Evolutionary conservation across 140 eudicot species (phyloP).

Genomic region (Flaveria floridana): DNA sequence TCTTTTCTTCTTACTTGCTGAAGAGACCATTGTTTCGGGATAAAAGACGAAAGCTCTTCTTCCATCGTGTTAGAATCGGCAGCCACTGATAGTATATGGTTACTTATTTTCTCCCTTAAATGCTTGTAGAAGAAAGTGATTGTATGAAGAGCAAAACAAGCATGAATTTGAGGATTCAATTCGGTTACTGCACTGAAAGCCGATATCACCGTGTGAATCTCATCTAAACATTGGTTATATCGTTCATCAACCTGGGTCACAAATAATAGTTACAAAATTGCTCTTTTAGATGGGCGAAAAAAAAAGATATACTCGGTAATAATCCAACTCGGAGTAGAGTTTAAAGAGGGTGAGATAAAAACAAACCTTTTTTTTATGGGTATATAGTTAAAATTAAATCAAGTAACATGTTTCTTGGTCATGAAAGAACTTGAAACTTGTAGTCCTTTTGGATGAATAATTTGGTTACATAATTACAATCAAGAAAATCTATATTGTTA

Average conservation of each 20-base stretch:
- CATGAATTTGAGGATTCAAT: constrained; percentile 74
- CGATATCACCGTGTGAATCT: constrained; percentile 78
- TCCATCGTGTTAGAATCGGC: constrained; percentile 38
- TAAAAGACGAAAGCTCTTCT: constrained; percentile 51
- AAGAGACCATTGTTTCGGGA: constrained; percentile 88
- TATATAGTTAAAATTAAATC: constrained; percentile 1
- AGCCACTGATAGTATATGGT: constrained; percentile 72
- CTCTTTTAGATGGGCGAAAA: neutral
- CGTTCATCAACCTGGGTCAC: constrained; percentile 68
- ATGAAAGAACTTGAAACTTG: neutral
- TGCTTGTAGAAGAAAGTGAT: constrained; percentile 66
- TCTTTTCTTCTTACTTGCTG: constrained; percentile 82
- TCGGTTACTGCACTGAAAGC: constrained; percentile 93
- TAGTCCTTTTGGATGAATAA: constrained; percentile 3
- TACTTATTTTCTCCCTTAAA: constrained; percentile 77
- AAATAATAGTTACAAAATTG: neutral
- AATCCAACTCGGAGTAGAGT: too few relatives aligned
- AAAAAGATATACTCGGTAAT: too few relatives aligned
- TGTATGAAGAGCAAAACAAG: constrained; percentile 78
- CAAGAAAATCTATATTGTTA: neutral
- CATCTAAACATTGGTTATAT: constrained; percentile 78
- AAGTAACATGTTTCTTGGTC: neutral
- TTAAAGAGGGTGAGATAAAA: too few relatives aligned
- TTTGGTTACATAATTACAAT: neutral
- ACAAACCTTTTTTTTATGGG: too few relatives aligned